Evolutionary conservation across 192 early-diverging fungal genomes (phyloP).

Genomic region (Coemansia sp.): DNA sequence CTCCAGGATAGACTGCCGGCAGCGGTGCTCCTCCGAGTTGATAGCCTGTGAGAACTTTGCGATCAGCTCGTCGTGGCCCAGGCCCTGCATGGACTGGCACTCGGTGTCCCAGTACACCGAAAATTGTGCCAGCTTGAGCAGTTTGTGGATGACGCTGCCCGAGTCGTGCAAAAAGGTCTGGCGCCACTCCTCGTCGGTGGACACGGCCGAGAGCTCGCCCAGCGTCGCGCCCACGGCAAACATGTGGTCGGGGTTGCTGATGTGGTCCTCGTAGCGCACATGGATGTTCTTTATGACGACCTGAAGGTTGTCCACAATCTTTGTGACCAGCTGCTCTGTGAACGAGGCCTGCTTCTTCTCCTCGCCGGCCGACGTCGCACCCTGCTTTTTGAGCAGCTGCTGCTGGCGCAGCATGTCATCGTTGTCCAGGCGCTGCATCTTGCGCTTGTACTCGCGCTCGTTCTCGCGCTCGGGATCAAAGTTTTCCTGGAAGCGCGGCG

Average conservation of each 20-base stretch:
- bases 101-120: constrained; percentile 89
- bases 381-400: constrained; percentile 23
- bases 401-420: constrained; percentile 35
- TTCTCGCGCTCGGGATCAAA: constrained; percentile 81
- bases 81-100: constrained; percentile 55
- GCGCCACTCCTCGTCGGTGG: constrained; percentile 82
- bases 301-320: constrained; percentile 95
- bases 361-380: constrained; percentile 22
- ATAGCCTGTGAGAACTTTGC: constrained; percentile 20
- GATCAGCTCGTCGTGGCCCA: constrained; percentile 51
- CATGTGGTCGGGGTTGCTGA: constrained; percentile 70
- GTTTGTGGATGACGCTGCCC: constrained; percentile 80
- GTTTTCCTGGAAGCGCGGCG: constrained; percentile 74
- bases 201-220: constrained; percentile 84
- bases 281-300: constrained; percentile 94
- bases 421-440: constrained; percentile 76
- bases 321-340: constrained; percentile 81
- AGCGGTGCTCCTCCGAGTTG: not conserved
- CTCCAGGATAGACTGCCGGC: constrained; percentile 79
- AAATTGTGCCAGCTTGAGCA: constrained; percentile 66
- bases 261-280: constrained; percentile 87
- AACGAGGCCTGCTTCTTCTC: constrained; percentile 79
- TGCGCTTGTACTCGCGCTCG: constrained; percentile 68
- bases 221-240: constrained; percentile 89
- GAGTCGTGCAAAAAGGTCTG: constrained; percentile 76